Conservation (phyloP, 805 yeast species). For the Starmera caribaea region DNA sequence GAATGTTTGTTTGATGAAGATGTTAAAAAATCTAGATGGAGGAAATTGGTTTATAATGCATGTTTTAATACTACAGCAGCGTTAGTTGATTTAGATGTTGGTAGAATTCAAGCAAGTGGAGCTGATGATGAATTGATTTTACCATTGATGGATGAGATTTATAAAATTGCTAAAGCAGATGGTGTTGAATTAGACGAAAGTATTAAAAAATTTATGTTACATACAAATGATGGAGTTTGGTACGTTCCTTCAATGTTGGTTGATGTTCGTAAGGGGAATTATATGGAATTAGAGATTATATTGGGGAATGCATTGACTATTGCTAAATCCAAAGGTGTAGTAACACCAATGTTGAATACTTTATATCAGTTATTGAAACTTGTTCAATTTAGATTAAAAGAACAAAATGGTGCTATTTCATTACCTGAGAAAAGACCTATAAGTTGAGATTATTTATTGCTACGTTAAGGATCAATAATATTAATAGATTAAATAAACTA, state of each 20-base stretch:
- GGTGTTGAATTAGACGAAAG: constrained; percentile 45
- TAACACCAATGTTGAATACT: constrained; percentile 49
- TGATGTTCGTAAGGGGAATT: constrained; percentile 55
- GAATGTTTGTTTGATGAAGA: constrained; percentile 30
- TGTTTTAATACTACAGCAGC: constrained; percentile 56
- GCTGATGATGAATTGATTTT: constrained; percentile 28
- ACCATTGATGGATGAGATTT: constrained; percentile 64
- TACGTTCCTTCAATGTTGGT: constrained; percentile 69
- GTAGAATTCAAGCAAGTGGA: constrained; percentile 38
- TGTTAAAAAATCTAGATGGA: constrained; percentile 48
- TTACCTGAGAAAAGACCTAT: constrained; percentile 35
- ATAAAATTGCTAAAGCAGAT: constrained; percentile 58
- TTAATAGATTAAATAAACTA: too few relatives aligned
- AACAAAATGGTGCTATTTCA: constrained; percentile 35
- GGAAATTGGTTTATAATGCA: constrained; percentile 62
- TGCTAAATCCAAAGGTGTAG: constrained; percentile 36
- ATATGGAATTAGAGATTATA: constrained; percentile 63
- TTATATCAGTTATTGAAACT: constrained; percentile 52
- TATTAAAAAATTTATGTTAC: constrained; percentile 39
- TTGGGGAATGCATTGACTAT: constrained; percentile 52
- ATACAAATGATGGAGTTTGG: constrained; percentile 48
- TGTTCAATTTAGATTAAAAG: constrained; percentile 54
- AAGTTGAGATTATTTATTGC: too few relatives aligned
- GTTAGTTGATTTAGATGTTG: constrained; percentile 49
- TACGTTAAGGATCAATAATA: too few relatives aligned